A percentile compares a stretch with the other conserved stretches of the same genome.
phyloP scores from a whole-genome alignment of 2,329 filamentous ascomycete species.

The Cercospora canescens region DNA sequence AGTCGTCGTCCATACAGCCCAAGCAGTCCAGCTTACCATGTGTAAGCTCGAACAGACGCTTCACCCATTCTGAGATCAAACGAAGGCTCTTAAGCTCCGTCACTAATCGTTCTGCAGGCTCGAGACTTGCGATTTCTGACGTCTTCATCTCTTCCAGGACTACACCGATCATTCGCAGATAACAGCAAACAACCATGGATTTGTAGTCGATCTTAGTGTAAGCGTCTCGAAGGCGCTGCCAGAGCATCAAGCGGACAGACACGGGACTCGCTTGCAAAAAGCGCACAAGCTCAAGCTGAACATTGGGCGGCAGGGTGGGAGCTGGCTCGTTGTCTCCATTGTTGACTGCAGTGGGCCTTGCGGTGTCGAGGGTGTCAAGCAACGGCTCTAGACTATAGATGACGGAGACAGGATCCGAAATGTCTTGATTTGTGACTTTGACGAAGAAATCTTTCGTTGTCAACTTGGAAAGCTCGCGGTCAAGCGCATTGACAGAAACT shows the following conservation, averaged over 20 bases:
- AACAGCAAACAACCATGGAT: conserved; percentile 86
- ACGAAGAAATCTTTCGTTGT: conserved; percentile 97
- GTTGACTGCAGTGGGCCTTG: neutral
- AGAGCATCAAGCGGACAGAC: conserved; percentile 81
- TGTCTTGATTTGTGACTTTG: conserved; percentile 80
- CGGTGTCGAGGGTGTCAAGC: conserved; percentile 62
- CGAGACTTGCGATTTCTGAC: conserved; percentile 55
- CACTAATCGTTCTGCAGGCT: conserved; percentile 65
- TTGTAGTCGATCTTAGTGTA: conserved; percentile 82
- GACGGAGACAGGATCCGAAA: conserved; percentile 75
- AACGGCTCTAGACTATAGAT: conserved; percentile 94
- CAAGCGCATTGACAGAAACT: conserved; percentile 77
- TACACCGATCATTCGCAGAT: conserved; percentile 81
- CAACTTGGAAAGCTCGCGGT: conserved; percentile 86
- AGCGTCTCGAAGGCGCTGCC: conserved; percentile 86
- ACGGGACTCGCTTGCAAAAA: conserved; percentile 82
- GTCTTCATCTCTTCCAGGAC: conserved; percentile 70
- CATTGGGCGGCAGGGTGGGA: neutral
- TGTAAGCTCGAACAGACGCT: conserved; percentile 65
- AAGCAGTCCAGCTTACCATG: conserved; percentile 71
- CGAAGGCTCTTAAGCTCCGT: conserved; percentile 75
- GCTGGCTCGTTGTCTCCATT: conserved; percentile 1
- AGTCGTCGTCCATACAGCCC: conserved; percentile 79
- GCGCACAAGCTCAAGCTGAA: conserved; percentile 73
- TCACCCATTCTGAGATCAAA: conserved; percentile 73